phyloP scores from a whole-genome alignment of 345 rosid species.

The Kandelia obovata region DNA sequence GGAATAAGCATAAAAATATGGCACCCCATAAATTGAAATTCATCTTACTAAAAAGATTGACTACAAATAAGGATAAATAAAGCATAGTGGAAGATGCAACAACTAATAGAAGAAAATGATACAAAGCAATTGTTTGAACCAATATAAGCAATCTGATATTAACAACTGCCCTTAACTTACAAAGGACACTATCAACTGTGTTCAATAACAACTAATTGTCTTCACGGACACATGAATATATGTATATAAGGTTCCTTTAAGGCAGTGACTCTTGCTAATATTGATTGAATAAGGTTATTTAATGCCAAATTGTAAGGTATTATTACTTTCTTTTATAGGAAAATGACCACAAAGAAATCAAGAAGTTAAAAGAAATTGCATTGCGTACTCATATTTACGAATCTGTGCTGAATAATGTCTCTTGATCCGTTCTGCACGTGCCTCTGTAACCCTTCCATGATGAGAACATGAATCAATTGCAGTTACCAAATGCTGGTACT shows the following conservation, averaged over 20 bases:
- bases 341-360: neutral
- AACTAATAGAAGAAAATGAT: neutral
- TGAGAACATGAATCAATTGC: constrained; percentile 89
- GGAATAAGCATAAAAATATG: constrained; percentile 19
- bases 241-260: too few relatives aligned
- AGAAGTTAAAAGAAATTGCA: neutral
- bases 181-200: neutral
- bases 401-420: constrained; percentile 70
- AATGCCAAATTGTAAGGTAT: too few relatives aligned
- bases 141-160: neutral
- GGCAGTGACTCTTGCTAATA: too few relatives aligned
- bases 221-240: too few relatives aligned
- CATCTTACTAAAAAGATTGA: neutral
- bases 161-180: constrained; percentile 1
- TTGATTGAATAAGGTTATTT: too few relatives aligned
- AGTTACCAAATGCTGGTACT: constrained; percentile 68
- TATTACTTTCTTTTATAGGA: neutral
- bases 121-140: neutral
- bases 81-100: neutral
- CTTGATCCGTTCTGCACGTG: constrained; percentile 81
- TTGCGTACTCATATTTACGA: constrained; percentile 63
- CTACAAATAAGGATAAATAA: neutral
- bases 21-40: constrained; percentile 2
- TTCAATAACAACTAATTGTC: neutral
- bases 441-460: constrained; percentile 72